Percentiles rank a stretch among this genome's conserved stretches.
phyloP scores from a whole-genome alignment of 768 basidiomycete species.

The Boletus subparvulus region DNA sequence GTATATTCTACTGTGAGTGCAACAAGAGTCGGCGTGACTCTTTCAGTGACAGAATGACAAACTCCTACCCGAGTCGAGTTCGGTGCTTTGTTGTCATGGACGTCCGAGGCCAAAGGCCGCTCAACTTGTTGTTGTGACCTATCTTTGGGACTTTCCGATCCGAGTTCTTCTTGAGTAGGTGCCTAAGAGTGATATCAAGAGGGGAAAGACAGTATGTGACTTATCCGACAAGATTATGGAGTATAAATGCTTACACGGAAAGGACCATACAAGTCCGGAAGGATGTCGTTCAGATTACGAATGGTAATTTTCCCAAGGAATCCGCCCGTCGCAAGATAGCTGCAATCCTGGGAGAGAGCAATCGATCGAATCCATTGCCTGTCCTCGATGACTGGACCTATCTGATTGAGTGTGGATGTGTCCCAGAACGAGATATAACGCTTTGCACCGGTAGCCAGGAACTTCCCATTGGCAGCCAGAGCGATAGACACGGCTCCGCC shows the following conservation, averaged over 20 bases:
- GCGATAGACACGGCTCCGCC: not conserved
- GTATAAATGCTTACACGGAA: not conserved
- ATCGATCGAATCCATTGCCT: not conserved
- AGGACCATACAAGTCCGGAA: not conserved
- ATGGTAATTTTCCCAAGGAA: not conserved
- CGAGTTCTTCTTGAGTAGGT: too few relatives aligned
- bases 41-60: too few relatives aligned
- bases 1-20: too few relatives aligned
- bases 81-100: too few relatives aligned
- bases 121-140: too few relatives aligned
- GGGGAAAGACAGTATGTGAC: too few relatives aligned
- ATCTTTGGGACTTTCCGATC: too few relatives aligned
- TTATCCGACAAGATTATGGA: too few relatives aligned
- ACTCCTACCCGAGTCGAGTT: too few relatives aligned
- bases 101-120: too few relatives aligned
- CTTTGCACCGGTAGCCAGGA: not conserved
- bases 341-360: not conserved
- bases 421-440: not conserved
- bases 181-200: too few relatives aligned
- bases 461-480: not conserved
- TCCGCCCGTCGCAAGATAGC: not conserved
- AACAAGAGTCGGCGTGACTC: too few relatives aligned
- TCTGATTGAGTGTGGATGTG: not conserved
- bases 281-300: not conserved
- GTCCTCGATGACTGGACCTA: not conserved